Percentiles rank a stretch among this genome's conserved stretches.
Conservation (phyloP, 208 protist genomes). For the Leptomonas seymouri region DNA sequence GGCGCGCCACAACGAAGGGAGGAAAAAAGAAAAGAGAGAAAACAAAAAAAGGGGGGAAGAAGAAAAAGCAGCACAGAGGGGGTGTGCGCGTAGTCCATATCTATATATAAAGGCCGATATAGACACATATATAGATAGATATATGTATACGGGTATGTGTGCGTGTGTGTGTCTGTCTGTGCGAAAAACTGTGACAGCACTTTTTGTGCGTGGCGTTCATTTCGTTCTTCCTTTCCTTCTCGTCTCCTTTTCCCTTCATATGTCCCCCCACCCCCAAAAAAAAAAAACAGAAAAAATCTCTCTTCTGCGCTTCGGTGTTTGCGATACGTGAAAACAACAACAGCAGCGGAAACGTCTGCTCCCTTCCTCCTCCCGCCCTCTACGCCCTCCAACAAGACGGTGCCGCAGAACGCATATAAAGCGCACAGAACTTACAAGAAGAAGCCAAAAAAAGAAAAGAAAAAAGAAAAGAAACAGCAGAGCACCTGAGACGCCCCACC, state of each 20-base stretch:
- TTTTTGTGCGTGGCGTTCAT: too few species aligned
- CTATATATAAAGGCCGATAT: neutral
- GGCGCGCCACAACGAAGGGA: neutral
- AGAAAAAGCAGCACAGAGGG: neutral
- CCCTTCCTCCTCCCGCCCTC: too few species aligned
- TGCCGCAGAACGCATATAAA: neutral
- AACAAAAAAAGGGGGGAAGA: neutral
- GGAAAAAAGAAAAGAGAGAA: constrained; percentile 2
- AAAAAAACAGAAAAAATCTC: too few species aligned
- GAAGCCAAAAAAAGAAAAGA: constrained; percentile 8
- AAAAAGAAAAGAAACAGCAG: constrained; percentile 1
- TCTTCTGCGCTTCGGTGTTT: too few species aligned
- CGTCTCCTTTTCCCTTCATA: too few species aligned
- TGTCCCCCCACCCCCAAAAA: too few species aligned
- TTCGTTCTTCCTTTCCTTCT: too few species aligned
- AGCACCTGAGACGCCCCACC: neutral
- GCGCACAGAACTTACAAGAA: neutral
- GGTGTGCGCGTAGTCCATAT: neutral
- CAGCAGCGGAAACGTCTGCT: too few species aligned
- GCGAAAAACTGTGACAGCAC: neutral
- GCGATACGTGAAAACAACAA: too few species aligned
- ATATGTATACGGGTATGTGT: neutral
- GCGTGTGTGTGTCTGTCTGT: neutral
- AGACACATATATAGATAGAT: neutral
- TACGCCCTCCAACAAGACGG: neutral